phyloP scores from a whole-genome alignment of 148 eudicot genomes.

The Nepenthes gracilis region DNA sequence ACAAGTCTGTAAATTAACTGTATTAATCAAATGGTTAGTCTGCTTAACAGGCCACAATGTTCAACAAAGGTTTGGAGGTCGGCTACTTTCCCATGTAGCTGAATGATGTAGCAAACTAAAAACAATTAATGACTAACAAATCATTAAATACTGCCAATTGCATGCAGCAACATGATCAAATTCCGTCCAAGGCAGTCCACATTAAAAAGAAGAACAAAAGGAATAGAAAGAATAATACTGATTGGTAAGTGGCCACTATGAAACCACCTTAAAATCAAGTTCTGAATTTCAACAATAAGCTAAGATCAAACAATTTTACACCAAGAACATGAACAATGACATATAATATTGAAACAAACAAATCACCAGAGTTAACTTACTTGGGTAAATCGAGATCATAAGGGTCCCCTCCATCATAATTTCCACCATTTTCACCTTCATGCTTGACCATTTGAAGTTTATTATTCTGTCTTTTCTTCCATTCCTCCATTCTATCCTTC shows the following conservation, averaged over 20 bases:
- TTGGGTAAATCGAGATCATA: slow-evolving; percentile 61
- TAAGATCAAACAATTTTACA: too few species aligned
- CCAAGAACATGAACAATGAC: background rate
- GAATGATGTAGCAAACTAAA: too few species aligned
- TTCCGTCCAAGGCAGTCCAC: too few species aligned
- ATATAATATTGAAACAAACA: background rate
- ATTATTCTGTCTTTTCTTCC: slow-evolving; percentile 73
- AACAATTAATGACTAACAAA: too few species aligned
- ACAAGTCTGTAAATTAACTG: too few species aligned
- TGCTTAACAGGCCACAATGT: too few species aligned
- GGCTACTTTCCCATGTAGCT: too few species aligned
- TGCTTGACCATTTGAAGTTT: slow-evolving; percentile 70
- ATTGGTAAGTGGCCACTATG: background rate
- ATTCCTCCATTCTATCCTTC: slow-evolving; percentile 91
- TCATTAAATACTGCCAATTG: too few species aligned
- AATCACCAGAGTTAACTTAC: slow-evolving; percentile 27
- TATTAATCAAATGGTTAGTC: too few species aligned
- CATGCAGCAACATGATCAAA: too few species aligned
- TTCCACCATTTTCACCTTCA: slow-evolving; percentile 36
- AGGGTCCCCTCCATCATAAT: slow-evolving; percentile 36
- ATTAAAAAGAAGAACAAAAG: slow-evolving; percentile 17
- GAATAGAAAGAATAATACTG: background rate
- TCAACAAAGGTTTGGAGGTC: too few species aligned
- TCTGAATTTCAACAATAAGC: too few species aligned
- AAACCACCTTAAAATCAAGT: background rate